Base-by-base conservation (phyloP, 768 basidiomycete genomes). In the Mycena sanguinolenta region DNA sequence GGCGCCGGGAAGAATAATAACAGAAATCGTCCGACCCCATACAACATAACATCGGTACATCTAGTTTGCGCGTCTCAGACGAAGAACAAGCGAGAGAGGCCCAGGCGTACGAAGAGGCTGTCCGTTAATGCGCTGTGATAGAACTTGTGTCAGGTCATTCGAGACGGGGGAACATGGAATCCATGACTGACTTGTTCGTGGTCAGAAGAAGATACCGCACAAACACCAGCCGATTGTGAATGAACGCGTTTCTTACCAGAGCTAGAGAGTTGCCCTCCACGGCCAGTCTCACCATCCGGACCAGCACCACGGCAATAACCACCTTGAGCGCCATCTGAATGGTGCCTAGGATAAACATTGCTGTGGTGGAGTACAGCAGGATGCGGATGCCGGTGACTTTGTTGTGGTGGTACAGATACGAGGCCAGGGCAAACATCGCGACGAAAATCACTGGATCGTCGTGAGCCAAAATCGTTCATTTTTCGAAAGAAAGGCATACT, bases 1-100 rank as follows among this genome's bases (percentile, higher is more conserved):
- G n/a, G 36, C 23, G 9, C 52, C n/a, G 4, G 60, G 46, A 1
- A 62, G 28, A 52, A 63, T 36, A 3, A n/a, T 25, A 2, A 53
- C 34, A 19, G 23, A 53, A 5, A 52, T 52, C 4, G 13, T 19
- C 16, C 34, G 49, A 21, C 49, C 61, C 61, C 61, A 63, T 7
- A 63, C 50, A 13, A 63, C 61, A 12, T 63, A 63, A n/a, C 61
- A 63, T 25, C 61, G 61, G 34, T 36, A 63, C 2, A 32, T 52
- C 61, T 63, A 27, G 23, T 16, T 36, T 50, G 46, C 32, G n/a
- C 21, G 61, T n/a, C 3, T 38, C n/a, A 38, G 44, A 2, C 8
- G 21, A 25, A 34, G 30, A 38, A 63, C 14, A 16, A 38, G 32
- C 10, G 2, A 52, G 8, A 4, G 23, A 27, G 17, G 39, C 17